Conservation (phyloP, 2,329 filamentous ascomycete species). For the Trichoderma citrinoviride region DNA sequence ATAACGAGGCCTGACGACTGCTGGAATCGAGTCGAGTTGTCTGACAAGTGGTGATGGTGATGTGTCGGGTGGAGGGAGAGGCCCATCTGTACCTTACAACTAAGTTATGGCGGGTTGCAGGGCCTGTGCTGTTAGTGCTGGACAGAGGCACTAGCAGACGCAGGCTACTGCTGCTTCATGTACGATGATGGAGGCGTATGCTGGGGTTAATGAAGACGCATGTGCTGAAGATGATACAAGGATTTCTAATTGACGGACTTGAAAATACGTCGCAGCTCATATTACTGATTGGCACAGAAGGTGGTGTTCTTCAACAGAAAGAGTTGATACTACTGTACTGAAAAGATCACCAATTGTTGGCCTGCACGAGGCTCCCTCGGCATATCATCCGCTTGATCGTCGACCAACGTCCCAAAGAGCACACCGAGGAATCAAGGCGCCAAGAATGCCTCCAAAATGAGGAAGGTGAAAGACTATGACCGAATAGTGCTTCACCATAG, state of each 20-base stretch:
- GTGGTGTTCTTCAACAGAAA: too few relatives aligned
- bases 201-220: too few relatives aligned
- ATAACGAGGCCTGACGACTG: background rate
- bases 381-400: background rate
- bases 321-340: too few relatives aligned
- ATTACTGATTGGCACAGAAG: too few relatives aligned
- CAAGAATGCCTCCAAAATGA: background rate
- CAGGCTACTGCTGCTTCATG: background rate
- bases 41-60: constrained; percentile 1
- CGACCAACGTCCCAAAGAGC: background rate
- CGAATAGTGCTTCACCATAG: background rate
- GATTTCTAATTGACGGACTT: too few relatives aligned
- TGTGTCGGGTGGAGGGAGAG: constrained; percentile 1
- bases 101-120: constrained; percentile 13
- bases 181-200: constrained; percentile 3
- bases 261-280: too few relatives aligned
- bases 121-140: constrained; percentile 1
- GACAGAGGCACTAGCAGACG: background rate
- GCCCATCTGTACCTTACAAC: too few relatives aligned
- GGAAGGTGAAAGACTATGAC: background rate
- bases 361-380: too few relatives aligned
- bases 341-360: too few relatives aligned
- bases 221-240: too few relatives aligned
- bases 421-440: background rate
- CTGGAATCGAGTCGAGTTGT: too few relatives aligned